Base-by-base conservation (phyloP, 2,329 filamentous ascomycete species). In the Chaetomium sp. region DNA sequence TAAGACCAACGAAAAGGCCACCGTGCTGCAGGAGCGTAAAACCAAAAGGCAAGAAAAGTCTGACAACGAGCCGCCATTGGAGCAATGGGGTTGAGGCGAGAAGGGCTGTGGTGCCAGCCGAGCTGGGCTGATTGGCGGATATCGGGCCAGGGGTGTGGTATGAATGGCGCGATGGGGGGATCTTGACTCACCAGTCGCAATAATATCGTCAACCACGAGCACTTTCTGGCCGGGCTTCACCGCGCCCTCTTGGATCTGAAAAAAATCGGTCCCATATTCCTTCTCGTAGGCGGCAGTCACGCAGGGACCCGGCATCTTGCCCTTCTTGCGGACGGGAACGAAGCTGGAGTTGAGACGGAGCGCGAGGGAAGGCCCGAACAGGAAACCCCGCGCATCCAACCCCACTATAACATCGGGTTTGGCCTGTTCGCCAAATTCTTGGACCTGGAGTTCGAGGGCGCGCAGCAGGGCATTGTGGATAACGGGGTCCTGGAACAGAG, bases 171-270 rank as follows among this genome's bases (percentile, higher is more conserved):
- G 42, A 58, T 52, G 6, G 43, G 32, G 47, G 49, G 27, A 33
- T 40, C 52, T 43, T 53, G n/a, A 53, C 86, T 72, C 79, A 96
- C 92, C 92, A 62, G 94, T 99, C 55, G 94, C 94, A 76, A 99
- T 97, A 69, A 99, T 95, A 71, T 99, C 94, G 72, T 99, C 94
- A 36, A 99, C 91, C 62, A 99, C 81, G 60, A 99, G 77, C 56
- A 96, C 92, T 72, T 87, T 91, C 76, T 96, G 89, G 38, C 91
- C 91, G 51, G 83, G 79, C 75, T 88, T 86, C 67, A 99, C 86
- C 45, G 87, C 86, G 72, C 88, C 91, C 63, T 81, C 77, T 78
- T 99, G 94, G 78, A 99, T 95, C 80, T 97, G 89, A 77, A 99
- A 97, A 70, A 86, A 86, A 72, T 99, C 94, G 73, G 85, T 81